Evolutionary conservation across 176 grass and related monocot species (phyloP), one percentile per base, ranked within the genome.

Genomic region (Triticum urartu): DNA sequence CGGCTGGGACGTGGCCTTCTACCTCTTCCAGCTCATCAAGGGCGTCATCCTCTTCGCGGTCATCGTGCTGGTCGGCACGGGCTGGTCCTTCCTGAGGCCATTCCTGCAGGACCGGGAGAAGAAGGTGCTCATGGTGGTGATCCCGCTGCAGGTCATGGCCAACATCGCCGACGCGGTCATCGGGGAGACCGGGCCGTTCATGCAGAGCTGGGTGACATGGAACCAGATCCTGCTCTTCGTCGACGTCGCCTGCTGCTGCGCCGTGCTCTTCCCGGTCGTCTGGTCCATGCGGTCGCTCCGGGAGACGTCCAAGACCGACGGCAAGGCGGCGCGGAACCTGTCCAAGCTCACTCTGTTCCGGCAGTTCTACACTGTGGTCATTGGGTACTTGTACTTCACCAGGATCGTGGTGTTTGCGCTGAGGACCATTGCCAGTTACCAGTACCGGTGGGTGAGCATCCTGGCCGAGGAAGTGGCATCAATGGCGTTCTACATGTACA

Each of bases 61-160:
- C 61, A 95, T 98, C 81, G 88, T 91, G 60, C 88, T 98, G 20
- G 89, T 98, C 54, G 91, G 95, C 74, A 95, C 95, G 6, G 95
- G 95, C 0, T 98, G 95, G 95, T 98, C 95, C 48, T 95, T 98
- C 89, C 50, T 98, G n/a, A 92, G 92, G 83, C 95, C 95, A 0
- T 93, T 98, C 88, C 45, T 98, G 82, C 95, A 95, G 90, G 93
- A 98, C 36, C 62, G 89, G 45, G 95, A 98, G 89, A 98, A 94
- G 93, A 95, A 94, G 89, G 93, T 98, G 75, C 84, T 98, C 83
- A 98, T 98, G 93, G 88, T 88, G 4, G 95, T 98, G 81, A 94
- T 98, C 83, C 95, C 95, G 38, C 95, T 95, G 36, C 93, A 95
- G 89, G 93, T 95, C 60, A 77, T 89, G 11, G 89, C 93, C 5